Percentiles rank a stretch among this genome's conserved stretches.
phyloP scores from a whole-genome alignment of 192 early-diverging fungal species.

The Coemansia sp. region DNA sequence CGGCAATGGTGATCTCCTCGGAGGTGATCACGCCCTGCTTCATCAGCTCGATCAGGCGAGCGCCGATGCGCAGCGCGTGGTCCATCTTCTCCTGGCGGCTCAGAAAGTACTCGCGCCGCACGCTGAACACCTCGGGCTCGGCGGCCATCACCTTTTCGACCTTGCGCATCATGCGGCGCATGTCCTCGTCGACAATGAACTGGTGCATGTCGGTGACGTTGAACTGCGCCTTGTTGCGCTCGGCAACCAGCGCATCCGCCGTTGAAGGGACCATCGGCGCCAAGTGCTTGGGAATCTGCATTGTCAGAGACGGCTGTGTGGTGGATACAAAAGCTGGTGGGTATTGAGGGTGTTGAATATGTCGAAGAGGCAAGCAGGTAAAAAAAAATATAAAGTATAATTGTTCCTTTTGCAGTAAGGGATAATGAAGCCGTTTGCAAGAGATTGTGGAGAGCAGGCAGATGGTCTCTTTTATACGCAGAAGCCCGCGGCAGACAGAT shows the following conservation, averaged over 20 bases:
- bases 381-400: conserved; percentile 3
- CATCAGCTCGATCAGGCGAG: conserved; percentile 60
- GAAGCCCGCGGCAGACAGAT: too few species aligned
- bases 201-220: conserved; percentile 59
- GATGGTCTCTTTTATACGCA: too few species aligned
- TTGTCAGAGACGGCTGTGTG: too few species aligned
- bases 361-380: background rate
- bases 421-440: too few species aligned
- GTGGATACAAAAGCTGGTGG: too few species aligned
- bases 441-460: too few species aligned
- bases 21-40: conserved; percentile 28
- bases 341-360: too few species aligned
- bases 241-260: conserved; percentile 53
- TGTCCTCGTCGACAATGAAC: conserved; percentile 66
- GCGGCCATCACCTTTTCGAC: conserved; percentile 59
- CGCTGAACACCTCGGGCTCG: conserved; percentile 66
- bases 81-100: conserved; percentile 67
- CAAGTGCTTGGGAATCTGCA: conserved; percentile 38
- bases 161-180: conserved; percentile 55
- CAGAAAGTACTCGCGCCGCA: conserved; percentile 66
- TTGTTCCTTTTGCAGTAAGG: too few species aligned
- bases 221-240: conserved; percentile 68
- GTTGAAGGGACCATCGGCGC: conserved; percentile 33
- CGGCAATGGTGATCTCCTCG: conserved; percentile 53
- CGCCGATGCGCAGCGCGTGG: conserved; percentile 58